Conservation (phyloP, 2,329 filamentous ascomycete species). For the Cucurbitaria berberidis region DNA sequence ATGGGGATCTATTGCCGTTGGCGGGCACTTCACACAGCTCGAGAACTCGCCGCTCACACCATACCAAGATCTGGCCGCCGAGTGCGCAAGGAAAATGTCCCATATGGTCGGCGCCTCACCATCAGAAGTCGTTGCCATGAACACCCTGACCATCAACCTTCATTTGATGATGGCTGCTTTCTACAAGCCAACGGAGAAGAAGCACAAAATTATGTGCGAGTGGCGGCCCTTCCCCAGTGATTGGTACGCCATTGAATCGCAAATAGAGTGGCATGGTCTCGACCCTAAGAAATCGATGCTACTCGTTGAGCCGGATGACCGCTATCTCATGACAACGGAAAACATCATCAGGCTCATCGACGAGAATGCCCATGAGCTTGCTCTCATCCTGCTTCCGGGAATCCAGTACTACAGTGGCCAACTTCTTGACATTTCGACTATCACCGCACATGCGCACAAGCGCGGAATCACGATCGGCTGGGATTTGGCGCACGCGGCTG, state of each 20-base stretch:
- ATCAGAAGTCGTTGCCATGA: conserved; percentile 84
- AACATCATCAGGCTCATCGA: conserved; percentile 75
- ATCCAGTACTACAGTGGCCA: conserved; percentile 93
- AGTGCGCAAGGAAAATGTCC: conserved; percentile 71
- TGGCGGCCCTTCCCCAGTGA: conserved; percentile 90
- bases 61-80: conserved; percentile 80
- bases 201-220: conserved; percentile 81
- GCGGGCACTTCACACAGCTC: conserved; percentile 77
- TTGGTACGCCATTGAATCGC: conserved; percentile 83
- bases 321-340: conserved; percentile 67
- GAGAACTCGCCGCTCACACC: conserved; percentile 71
- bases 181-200: conserved; percentile 70
- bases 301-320: conserved; percentile 70
- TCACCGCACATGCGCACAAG: conserved; percentile 76
- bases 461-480: conserved; percentile 78
- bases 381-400: conserved; percentile 79
- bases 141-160: conserved; percentile 80
- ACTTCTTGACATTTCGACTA: conserved; percentile 78
- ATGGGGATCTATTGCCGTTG: conserved; percentile 83
- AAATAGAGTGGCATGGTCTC: conserved; percentile 73
- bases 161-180: conserved; percentile 87
- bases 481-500: conserved; percentile 86
- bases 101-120: conserved; percentile 75
- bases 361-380: conserved; percentile 71
- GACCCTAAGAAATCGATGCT: conserved; percentile 71